Evolutionary conservation across 1,139 yeast species (phyloP).

Genomic region (Kurtzmaniella quercitrusa): DNA sequence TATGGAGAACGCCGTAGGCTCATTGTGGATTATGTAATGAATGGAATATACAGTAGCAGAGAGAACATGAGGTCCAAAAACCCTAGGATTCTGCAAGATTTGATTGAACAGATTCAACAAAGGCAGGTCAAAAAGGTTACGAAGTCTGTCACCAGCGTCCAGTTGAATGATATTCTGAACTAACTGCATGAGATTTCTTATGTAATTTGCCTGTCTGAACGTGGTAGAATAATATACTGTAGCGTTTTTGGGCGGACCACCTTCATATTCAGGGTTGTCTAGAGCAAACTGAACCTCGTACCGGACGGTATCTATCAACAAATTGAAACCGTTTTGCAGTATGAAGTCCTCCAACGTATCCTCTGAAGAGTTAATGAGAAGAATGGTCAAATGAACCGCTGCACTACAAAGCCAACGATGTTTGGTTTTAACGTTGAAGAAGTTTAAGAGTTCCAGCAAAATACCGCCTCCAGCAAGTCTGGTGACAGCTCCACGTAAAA

Average conservation of each 20-base stretch:
- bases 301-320: constrained; percentile 58
- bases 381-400: constrained; percentile 59
- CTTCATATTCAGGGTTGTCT: constrained; percentile 48
- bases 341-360: constrained; percentile 58
- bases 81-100: constrained; percentile 51
- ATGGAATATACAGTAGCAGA: constrained; percentile 64
- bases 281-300: constrained; percentile 66
- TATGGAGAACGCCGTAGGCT: constrained; percentile 84
- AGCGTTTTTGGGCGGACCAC: constrained; percentile 48
- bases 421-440: constrained; percentile 49
- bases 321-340: constrained; percentile 59
- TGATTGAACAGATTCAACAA: constrained; percentile 57
- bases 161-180: constrained; percentile 62
- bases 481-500: constrained; percentile 46
- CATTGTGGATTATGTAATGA: constrained; percentile 76
- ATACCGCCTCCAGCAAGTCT: constrained; percentile 63
- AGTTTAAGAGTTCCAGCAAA: constrained; percentile 59
- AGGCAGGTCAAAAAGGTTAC: constrained; percentile 84
- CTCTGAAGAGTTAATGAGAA: constrained; percentile 44
- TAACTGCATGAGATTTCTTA: constrained; percentile 56
- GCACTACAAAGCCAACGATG: constrained; percentile 60
- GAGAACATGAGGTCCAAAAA: constrained; percentile 70
- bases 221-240: constrained; percentile 57
- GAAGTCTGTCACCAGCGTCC: constrained; percentile 78
- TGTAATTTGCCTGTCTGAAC: constrained; percentile 60